Evolutionary conservation across 495 filamentous ascomycete genomes (phyloP).

Genomic region (Cudoniella acicularis): DNA sequence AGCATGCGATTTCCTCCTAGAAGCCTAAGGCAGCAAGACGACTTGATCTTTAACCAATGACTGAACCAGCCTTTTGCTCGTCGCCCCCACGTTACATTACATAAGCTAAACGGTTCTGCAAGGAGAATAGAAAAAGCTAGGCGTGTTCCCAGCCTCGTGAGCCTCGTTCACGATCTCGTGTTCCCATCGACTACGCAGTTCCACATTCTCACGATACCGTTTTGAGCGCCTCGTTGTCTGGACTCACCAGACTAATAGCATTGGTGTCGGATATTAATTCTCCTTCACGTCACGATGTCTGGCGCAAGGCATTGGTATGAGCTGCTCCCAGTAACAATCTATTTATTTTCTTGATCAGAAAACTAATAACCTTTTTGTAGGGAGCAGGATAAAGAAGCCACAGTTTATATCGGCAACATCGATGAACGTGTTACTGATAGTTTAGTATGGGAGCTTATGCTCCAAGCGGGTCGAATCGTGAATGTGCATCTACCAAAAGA

Average conservation of each 20-base stretch:
- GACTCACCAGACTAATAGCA: too few species aligned
- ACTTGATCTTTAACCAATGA: too few species aligned
- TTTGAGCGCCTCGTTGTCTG: too few species aligned
- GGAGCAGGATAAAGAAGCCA: constrained; percentile 99
- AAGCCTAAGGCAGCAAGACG: too few species aligned
- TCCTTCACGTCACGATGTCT: constrained; percentile 52
- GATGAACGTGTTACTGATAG: constrained; percentile 92
- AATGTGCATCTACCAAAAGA: constrained; percentile 98
- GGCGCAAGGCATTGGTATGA: constrained; percentile 77
- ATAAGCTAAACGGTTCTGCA: too few species aligned
- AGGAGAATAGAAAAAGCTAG: too few species aligned
- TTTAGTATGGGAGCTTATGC: constrained; percentile 95
- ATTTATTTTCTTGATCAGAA: not conserved
- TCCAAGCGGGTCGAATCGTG: constrained; percentile 91
- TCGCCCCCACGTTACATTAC: too few species aligned
- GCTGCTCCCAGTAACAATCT: not conserved
- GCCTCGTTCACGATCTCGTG: constrained; percentile 9
- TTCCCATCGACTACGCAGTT: too few species aligned
- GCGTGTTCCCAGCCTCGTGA: constrained; percentile 11
- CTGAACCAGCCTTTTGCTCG: too few species aligned
- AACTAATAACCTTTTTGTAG: constrained; percentile 39
- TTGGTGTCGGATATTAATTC: too few species aligned
- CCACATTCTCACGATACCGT: too few species aligned
- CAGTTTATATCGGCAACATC: constrained; percentile 96
- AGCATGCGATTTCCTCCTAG: not conserved